Conservation (phyloP, 73 alveolate genomes). For the Diophrys sp. region DNA sequence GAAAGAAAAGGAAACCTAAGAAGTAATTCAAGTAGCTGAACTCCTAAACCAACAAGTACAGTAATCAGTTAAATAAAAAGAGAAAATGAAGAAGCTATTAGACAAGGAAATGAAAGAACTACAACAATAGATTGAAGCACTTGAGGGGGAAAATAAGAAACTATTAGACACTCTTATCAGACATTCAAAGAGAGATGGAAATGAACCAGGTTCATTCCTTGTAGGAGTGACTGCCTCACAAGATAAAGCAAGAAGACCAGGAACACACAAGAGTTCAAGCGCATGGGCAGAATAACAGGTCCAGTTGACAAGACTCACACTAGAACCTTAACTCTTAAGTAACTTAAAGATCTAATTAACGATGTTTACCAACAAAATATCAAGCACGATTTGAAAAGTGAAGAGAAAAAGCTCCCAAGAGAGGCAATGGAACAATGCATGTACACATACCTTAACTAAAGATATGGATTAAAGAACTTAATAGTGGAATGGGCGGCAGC, state of each 20-base stretch:
- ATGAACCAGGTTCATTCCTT: not conserved
- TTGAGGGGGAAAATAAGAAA: slow-evolving; percentile 51
- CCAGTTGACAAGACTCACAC: slow-evolving; percentile 49
- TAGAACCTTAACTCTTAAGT: slow-evolving; percentile 69
- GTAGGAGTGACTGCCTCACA: not conserved
- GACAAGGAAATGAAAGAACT: slow-evolving; percentile 13
- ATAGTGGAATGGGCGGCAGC: slow-evolving; percentile 95
- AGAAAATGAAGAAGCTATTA: slow-evolving; percentile 2
- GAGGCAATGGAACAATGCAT: slow-evolving; percentile 96
- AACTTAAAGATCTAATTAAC: slow-evolving; percentile 80
- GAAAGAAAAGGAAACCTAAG: slow-evolving; percentile 65
- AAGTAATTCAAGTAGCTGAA: slow-evolving; percentile 32
- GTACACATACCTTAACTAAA: slow-evolving; percentile 91
- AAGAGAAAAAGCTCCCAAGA: slow-evolving; percentile 86
- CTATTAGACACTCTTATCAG: slow-evolving; percentile 44
- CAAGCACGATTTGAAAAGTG: slow-evolving; percentile 86
- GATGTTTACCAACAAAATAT: slow-evolving; percentile 87
- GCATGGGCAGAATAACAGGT: slow-evolving; percentile 21
- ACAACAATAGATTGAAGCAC: slow-evolving; percentile 22
- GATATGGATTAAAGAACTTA: slow-evolving; percentile 93
- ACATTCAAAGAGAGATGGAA: slow-evolving; percentile 45
- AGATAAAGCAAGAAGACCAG: not conserved
- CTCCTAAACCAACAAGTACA: not conserved
- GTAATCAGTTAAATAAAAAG: slow-evolving; percentile 9
- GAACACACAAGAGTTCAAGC: not conserved